phyloP scores from a whole-genome alignment of 73 alveolate species.

The Paramecium sonneborni region DNA sequence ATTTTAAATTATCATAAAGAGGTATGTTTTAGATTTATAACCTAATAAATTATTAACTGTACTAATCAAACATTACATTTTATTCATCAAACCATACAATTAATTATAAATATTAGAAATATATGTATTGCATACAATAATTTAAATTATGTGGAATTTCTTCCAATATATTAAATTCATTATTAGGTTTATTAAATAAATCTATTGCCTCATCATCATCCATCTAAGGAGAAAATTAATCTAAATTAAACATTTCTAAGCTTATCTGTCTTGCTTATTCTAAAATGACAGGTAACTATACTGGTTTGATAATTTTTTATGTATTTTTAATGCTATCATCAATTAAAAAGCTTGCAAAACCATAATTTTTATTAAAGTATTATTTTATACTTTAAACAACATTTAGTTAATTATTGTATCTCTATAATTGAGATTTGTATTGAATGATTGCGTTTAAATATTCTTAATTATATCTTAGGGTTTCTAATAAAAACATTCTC shows the following conservation, averaged over 20 bases:
- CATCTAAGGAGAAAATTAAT: neutral
- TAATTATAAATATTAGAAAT: neutral
- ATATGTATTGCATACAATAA: neutral
- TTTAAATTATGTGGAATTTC: neutral
- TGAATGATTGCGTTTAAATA: neutral
- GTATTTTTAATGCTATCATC: neutral
- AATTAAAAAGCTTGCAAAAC: neutral
- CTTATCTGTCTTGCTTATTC: conserved; percentile 3
- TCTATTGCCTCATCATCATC: neutral
- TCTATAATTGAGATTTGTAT: neutral
- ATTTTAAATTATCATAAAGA: neutral
- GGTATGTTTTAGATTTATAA: neutral
- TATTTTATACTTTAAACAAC: neutral
- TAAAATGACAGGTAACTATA: neutral
- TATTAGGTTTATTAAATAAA: neutral
- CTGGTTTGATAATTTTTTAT: neutral
- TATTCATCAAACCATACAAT: conserved; percentile 16
- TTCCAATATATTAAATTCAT: neutral
- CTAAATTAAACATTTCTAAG: neutral
- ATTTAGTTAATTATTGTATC: neutral
- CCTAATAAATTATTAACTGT: neutral
- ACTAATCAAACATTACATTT: neutral
- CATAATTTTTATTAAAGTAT: neutral
- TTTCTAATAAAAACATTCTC: neutral
- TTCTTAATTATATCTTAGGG: neutral